Evolutionary conservation across 2,329 filamentous ascomycete species (phyloP).

Genomic region (Claviceps sp.): DNA sequence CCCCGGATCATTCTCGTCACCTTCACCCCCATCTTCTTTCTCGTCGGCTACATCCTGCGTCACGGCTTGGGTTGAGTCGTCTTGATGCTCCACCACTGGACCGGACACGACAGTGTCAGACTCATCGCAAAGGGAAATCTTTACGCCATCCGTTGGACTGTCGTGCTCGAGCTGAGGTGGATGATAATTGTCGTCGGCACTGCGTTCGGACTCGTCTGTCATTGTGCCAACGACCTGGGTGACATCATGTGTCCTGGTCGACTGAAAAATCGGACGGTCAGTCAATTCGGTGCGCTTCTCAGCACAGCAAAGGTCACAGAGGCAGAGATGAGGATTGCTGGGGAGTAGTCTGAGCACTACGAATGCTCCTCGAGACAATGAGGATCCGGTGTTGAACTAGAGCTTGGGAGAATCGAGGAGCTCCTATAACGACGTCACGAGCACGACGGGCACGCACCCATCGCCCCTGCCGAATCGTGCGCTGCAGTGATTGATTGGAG

Average conservation of each 20-base stretch:
- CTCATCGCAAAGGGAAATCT: not conserved
- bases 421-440: slow-evolving; percentile 1
- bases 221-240: slow-evolving; percentile 3
- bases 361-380: not conserved
- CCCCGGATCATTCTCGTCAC: slow-evolving; percentile 32
- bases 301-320: not conserved
- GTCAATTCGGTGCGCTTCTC: not conserved
- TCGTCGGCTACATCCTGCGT: slow-evolving; percentile 4
- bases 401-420: not conserved
- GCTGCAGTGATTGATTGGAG: not conserved
- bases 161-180: not conserved
- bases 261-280: not conserved
- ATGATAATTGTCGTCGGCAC: slow-evolving; percentile 1
- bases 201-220: slow-evolving; percentile 6
- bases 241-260: slow-evolving; percentile 3
- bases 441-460: not conserved
- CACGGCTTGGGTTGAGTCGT: not conserved
- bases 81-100: not conserved
- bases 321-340: not conserved
- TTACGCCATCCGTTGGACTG: not conserved
- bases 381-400: not conserved
- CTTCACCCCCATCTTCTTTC: slow-evolving; percentile 25
- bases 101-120: not conserved
- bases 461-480: not conserved
- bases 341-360: not conserved